Evolutionary conservation across 78 protist species (phyloP).

Genomic region (Emiliania huxleyi): DNA sequence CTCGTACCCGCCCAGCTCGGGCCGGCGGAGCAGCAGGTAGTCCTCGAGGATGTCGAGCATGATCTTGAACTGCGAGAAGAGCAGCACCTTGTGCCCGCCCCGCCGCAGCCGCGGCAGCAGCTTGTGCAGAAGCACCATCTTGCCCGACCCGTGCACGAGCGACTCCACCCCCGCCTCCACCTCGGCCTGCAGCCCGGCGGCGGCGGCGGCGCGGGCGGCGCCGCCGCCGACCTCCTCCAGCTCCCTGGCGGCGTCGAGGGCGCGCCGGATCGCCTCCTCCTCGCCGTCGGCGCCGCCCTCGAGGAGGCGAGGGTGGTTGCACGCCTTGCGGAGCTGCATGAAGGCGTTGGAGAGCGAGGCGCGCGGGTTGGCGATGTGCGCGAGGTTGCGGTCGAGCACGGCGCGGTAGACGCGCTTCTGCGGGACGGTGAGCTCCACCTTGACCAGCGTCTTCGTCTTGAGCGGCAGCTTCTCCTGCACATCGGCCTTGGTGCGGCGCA

Average conservation of each 20-base stretch:
- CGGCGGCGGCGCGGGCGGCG: not conserved
- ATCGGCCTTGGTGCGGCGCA: constrained; percentile 87
- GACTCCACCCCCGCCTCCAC: not conserved
- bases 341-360: constrained; percentile 23
- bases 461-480: constrained; percentile 80
- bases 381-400: constrained; percentile 74
- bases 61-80: not conserved
- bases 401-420: constrained; percentile 92
- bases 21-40: constrained; percentile 7
- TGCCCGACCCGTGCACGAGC: constrained; percentile 79
- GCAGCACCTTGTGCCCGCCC: constrained; percentile 43
- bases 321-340: constrained; percentile 89
- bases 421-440: constrained; percentile 82
- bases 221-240: not conserved
- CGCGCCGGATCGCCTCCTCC: constrained; percentile 24
- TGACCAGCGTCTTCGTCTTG: constrained; percentile 86
- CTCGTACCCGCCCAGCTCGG: not conserved
- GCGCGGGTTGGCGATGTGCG: not conserved
- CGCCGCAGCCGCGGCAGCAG: constrained; percentile 80
- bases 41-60: constrained; percentile 65
- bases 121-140: constrained; percentile 86
- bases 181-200: not conserved
- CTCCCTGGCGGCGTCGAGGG: not conserved
- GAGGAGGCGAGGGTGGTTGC: constrained; percentile 92
- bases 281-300: constrained; percentile 69